Evolutionary conservation across 441 rosid genomes (phyloP).

Genomic region (Isatis lusitanica): DNA sequence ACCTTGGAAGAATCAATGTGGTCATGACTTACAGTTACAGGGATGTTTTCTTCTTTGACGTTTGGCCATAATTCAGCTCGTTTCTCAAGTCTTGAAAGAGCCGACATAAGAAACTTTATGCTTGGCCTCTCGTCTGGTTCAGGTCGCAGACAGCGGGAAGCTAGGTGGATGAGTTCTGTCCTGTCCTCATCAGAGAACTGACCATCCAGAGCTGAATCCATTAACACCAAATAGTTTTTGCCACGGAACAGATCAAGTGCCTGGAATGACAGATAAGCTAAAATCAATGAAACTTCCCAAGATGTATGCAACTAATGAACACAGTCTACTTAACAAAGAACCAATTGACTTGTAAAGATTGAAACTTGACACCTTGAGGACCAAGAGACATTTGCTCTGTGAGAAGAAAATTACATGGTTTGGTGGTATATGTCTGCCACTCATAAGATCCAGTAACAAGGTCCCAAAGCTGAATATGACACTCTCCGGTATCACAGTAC

Average conservation of each 20-base stretch:
- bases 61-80: constrained; percentile 67
- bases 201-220: constrained; percentile 76
- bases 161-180: constrained; percentile 60
- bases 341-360: background rate
- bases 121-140: constrained; percentile 73
- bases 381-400: background rate
- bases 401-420: constrained; percentile 56
- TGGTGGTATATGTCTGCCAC: constrained; percentile 80
- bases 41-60: constrained; percentile 27
- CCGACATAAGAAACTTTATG: constrained; percentile 60
- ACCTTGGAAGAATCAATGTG: constrained; percentile 5
- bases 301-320: background rate
- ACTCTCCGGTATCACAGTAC: constrained; percentile 68
- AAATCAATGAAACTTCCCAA: background rate
- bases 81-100: constrained; percentile 82
- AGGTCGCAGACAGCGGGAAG: constrained; percentile 65
- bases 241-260: constrained; percentile 75
- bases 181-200: constrained; percentile 73
- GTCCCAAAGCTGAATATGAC: constrained; percentile 75
- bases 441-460: constrained; percentile 67
- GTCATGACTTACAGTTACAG: constrained; percentile 35
- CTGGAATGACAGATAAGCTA: constrained; percentile 35
- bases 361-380: constrained; percentile 24
- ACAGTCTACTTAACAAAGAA: constrained; percentile 8
- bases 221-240: constrained; percentile 65